Percentiles rank a stretch among this genome's conserved stretches.
phyloP scores from a whole-genome alignment of 306 rosid species.

The Rosa persica region DNA sequence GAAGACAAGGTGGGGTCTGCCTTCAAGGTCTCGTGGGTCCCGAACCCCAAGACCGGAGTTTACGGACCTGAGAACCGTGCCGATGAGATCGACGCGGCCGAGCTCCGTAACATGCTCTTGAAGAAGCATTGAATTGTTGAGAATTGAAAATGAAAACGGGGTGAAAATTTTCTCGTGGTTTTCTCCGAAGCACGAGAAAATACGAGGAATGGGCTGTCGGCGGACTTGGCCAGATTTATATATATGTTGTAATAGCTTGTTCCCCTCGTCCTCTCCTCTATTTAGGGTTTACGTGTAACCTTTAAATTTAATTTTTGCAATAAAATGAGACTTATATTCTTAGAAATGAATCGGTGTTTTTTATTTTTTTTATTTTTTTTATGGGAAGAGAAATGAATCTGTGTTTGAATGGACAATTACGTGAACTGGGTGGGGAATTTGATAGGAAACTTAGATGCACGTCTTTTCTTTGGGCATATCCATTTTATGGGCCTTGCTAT shows the following conservation, averaged over 20 bases:
- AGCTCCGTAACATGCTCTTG: slow-evolving; percentile 62
- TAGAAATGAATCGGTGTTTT: neutral
- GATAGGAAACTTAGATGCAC: neutral
- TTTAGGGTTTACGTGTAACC: neutral
- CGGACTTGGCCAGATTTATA: slow-evolving; percentile 7
- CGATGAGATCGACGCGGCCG: slow-evolving; percentile 70
- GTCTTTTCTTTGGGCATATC: neutral
- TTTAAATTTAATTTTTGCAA: neutral
- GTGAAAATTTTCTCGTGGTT: neutral
- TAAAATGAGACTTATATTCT: neutral
- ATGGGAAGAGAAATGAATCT: neutral
- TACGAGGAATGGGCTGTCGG: slow-evolving; percentile 26
- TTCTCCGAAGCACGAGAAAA: neutral
- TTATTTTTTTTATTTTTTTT: too few relatives aligned
- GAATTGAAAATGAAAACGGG: neutral
- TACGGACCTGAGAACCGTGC: slow-evolving; percentile 68
- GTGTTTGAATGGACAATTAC: neutral
- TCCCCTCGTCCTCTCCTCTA: slow-evolving; percentile 12
- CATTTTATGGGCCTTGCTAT: neutral
- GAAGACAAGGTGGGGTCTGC: slow-evolving; percentile 32
- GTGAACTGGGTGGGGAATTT: neutral
- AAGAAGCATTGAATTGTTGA: slow-evolving; percentile 32
- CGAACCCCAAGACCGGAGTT: slow-evolving; percentile 84
- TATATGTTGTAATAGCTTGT: neutral
- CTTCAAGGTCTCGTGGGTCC: slow-evolving; percentile 80